Base-by-base conservation (phyloP, 208 protist species). In the Acanthamoeba triangularis region DNA sequence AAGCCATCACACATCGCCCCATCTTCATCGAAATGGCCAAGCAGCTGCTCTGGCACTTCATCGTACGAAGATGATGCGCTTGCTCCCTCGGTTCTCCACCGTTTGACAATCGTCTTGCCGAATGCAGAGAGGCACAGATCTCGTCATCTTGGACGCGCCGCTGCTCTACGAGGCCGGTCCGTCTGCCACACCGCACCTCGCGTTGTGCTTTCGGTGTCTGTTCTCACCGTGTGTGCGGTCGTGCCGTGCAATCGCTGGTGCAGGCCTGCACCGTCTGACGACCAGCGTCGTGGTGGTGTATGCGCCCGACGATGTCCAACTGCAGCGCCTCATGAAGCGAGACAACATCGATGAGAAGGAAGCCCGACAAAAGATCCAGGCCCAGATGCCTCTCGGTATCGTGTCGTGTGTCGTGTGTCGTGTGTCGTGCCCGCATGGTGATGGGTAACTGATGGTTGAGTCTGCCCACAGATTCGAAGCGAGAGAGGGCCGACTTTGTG, bases 301-400 rank as follows among this genome's bases (percentile, higher is more conserved):
- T 18, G 88, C 65, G 8, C 88, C 88, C 25, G 65, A 93, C 14
- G 88, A 93, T 13, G 54, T 93, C 52, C 88, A 93, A 33, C 88
- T 93, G 3, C 13, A 93, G 30, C 56, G 88, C 8, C 88, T 93
- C 63, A 69, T 78, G 41, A 33, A 47, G 30, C 35, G 88, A 78
- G 88, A 93, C 47, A n/a, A 78, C 20, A 59, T 78, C 28, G 37
- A 52, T n/a, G 44, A 93, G 37, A 7, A 56, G 37, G 61, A 93
- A 10, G 88, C 88, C 14, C 18, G 23, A 18, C 88, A 37, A 3
- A 69, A 78, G 35, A 78, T 93, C 63, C 54, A 93, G 35, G 49
- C 44, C 33, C 88, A 93, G 88, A 93, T 93, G 88, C 82, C 82
- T 3, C 37, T 90, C 16, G 82, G 56, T 90, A 44, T 13, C 0